Percentiles rank a stretch among this genome's conserved stretches.
Evolutionary conservation across 2,329 filamentous ascomycete genomes (phyloP).

Genomic region (Alternaria conjuncta): DNA sequence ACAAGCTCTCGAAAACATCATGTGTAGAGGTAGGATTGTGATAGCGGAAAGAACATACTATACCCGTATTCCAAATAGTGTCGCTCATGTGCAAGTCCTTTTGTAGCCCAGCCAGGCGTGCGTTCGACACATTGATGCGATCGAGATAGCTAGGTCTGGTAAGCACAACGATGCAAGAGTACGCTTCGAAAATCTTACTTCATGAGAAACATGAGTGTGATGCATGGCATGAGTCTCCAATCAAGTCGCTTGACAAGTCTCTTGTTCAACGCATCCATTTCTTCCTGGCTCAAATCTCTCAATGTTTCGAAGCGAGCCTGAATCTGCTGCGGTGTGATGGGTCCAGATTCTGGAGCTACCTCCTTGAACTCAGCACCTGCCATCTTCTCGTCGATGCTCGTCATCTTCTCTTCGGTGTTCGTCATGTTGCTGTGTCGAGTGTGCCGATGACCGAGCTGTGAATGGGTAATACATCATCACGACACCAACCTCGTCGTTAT

Average conservation of each 20-base stretch:
- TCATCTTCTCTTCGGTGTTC: slow-evolving; percentile 5
- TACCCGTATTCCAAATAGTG: slow-evolving; percentile 49
- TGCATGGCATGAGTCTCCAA: slow-evolving; percentile 39
- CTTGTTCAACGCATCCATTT: slow-evolving; percentile 39
- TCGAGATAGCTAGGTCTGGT: slow-evolving; percentile 44
- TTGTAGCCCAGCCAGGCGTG: slow-evolving; percentile 48
- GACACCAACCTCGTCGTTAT: background rate
- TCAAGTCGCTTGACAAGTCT: slow-evolving; percentile 33
- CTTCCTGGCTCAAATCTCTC: slow-evolving; percentile 26
- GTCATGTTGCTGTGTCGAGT: slow-evolving; percentile 10
- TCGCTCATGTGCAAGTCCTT: slow-evolving; percentile 41
- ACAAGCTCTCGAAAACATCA: background rate
- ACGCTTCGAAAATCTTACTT: slow-evolving; percentile 18
- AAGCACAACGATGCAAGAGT: background rate
- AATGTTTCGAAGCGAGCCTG: slow-evolving; percentile 37
- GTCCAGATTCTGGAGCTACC: slow-evolving; percentile 9
- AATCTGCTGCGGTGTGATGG: slow-evolving; percentile 35
- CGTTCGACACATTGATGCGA: slow-evolving; percentile 50
- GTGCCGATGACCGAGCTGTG: background rate
- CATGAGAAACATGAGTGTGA: slow-evolving; percentile 43
- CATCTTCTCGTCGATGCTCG: slow-evolving; percentile 19
- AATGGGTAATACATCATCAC: background rate
- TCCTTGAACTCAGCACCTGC: slow-evolving; percentile 26
- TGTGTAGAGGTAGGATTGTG: background rate
- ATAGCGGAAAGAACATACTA: slow-evolving; percentile 6